phyloP scores from a whole-genome alignment of 495 filamentous ascomycete genomes.

The Aeminium ludgeri region DNA sequence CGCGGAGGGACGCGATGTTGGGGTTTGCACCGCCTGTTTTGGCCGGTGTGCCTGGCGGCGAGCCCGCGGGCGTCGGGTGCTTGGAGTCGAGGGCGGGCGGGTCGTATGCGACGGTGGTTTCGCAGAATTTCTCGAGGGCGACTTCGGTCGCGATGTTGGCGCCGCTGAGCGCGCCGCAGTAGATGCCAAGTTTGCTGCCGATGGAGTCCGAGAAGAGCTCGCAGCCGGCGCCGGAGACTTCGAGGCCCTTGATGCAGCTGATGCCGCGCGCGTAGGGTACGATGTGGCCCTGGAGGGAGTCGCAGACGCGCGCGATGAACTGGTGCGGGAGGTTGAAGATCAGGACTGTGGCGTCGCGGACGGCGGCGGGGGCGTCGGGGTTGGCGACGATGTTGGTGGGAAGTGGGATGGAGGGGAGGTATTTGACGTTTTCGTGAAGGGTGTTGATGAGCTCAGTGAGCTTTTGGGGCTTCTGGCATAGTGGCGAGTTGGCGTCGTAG shows the following conservation, averaged over 20 bases:
- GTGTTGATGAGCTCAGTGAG: slow-evolving; percentile 82
- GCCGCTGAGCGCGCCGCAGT: slow-evolving; percentile 89
- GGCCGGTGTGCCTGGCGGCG: slow-evolving; percentile 25
- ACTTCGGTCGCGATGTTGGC: slow-evolving; percentile 96
- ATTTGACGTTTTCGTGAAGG: slow-evolving; percentile 92
- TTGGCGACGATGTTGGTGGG: slow-evolving; percentile 79
- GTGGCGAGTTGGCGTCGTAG: slow-evolving; percentile 33
- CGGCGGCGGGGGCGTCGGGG: slow-evolving; percentile 66
- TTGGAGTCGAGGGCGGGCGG: slow-evolving; percentile 71
- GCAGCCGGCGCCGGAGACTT: slow-evolving; percentile 67
- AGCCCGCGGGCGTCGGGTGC: slow-evolving; percentile 42
- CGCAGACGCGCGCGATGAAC: slow-evolving; percentile 80
- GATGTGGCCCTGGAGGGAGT: slow-evolving; percentile 71
- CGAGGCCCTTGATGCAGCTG: slow-evolving; percentile 95
- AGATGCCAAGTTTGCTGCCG: slow-evolving; percentile 75
- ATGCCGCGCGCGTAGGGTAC: slow-evolving; percentile 84
- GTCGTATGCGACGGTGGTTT: slow-evolving; percentile 93
- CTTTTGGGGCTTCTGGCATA: slow-evolving; percentile 52
- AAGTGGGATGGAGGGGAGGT: slow-evolving; percentile 72
- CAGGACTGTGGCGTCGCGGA: slow-evolving; percentile 67
- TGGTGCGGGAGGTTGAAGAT: slow-evolving; percentile 98
- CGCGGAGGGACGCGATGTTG: slow-evolving; percentile 29
- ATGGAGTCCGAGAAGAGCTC: slow-evolving; percentile 90
- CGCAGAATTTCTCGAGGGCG: slow-evolving; percentile 84
- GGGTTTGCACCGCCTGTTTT: slow-evolving; percentile 16